Conservation (phyloP, 495 filamentous ascomycete genomes). For the Delitschia confertaspora region DNA sequence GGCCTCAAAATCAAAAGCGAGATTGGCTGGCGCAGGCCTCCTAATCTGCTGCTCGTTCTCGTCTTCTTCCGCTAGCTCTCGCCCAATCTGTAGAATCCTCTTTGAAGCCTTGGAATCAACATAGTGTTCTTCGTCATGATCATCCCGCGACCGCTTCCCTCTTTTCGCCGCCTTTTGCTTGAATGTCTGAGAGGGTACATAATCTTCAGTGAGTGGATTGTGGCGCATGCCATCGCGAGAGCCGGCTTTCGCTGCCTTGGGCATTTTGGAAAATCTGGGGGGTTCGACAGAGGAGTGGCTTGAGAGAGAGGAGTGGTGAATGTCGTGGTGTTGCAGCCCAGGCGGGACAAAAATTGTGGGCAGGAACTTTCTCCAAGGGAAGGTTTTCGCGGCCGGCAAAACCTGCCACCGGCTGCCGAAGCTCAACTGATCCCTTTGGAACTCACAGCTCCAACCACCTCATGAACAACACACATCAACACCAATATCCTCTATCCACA, state of each 20-base stretch:
- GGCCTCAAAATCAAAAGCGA: slow-evolving; percentile 59
- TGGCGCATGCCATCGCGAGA: slow-evolving; percentile 27
- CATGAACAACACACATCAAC: not conserved
- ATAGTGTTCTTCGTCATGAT: slow-evolving; percentile 57
- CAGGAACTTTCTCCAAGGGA: slow-evolving; percentile 9
- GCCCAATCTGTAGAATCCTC: slow-evolving; percentile 80
- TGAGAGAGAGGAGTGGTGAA: not conserved
- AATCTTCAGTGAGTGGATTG: slow-evolving; percentile 38
- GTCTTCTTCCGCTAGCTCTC: slow-evolving; percentile 72
- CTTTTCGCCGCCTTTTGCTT: slow-evolving; percentile 36
- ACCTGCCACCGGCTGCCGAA: not conserved
- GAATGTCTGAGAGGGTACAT: slow-evolving; percentile 30
- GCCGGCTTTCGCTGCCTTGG: slow-evolving; percentile 27
- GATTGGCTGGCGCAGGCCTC: slow-evolving; percentile 36
- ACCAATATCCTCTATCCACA: slow-evolving; percentile 1
- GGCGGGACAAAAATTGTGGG: slow-evolving; percentile 18
- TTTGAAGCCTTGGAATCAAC: slow-evolving; percentile 79
- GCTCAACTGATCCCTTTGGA: no score
- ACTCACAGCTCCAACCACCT: not conserved
- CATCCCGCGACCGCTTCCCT: slow-evolving; percentile 36
- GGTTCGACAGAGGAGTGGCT: not conserved
- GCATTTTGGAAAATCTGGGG: slow-evolving; percentile 20
- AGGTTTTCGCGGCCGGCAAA: slow-evolving; percentile 11
- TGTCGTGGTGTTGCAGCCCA: not conserved
- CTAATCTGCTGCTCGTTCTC: slow-evolving; percentile 41